These are phyloP conservation scores for Pestalotiopsis sp. DNA, from an alignment of 2,329 filamentous ascomycete genomes.

Conservation along the genomic window DNA sequence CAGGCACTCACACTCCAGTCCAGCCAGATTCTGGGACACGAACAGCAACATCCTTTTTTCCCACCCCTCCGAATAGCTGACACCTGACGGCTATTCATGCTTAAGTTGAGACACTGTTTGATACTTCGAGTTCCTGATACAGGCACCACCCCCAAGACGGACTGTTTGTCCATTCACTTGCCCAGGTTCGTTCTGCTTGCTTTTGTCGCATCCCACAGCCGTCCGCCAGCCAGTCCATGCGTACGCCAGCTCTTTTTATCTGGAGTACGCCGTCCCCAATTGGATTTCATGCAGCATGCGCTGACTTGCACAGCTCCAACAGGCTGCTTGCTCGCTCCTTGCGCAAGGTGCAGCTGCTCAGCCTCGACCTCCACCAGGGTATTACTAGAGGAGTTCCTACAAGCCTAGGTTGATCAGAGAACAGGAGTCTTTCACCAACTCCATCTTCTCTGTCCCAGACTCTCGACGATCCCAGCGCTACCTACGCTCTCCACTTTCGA, in stretches of 20 bases:
- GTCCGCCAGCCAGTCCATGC: not conserved
- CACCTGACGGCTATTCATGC: slow-evolving; percentile 4
- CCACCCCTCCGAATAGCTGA: not conserved
- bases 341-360: slow-evolving; percentile 7
- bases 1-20: not conserved
- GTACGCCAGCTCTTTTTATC: slow-evolving; percentile 5
- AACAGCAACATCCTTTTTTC: slow-evolving; percentile 3
- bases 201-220: not conserved
- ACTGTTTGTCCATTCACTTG: not conserved
- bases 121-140: not conserved
- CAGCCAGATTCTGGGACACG: slow-evolving; percentile 6
- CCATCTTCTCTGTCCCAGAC: slow-evolving; percentile 20
- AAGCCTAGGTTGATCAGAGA: not conserved
- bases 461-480: not conserved
- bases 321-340: slow-evolving; percentile 35
- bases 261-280: not conserved
- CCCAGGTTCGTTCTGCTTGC: not conserved
- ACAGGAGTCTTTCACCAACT: not conserved
- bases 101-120: slow-evolving; percentile 3
- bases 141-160: not conserved
- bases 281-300: slow-evolving; percentile 38
- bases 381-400: no score
- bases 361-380: slow-evolving; percentile 1
- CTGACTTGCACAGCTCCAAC: slow-evolving; percentile 51
- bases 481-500: slow-evolving; percentile 9